Conservation (phyloP, 2,329 filamentous ascomycete species). For the Microcyclosporella mali region DNA sequence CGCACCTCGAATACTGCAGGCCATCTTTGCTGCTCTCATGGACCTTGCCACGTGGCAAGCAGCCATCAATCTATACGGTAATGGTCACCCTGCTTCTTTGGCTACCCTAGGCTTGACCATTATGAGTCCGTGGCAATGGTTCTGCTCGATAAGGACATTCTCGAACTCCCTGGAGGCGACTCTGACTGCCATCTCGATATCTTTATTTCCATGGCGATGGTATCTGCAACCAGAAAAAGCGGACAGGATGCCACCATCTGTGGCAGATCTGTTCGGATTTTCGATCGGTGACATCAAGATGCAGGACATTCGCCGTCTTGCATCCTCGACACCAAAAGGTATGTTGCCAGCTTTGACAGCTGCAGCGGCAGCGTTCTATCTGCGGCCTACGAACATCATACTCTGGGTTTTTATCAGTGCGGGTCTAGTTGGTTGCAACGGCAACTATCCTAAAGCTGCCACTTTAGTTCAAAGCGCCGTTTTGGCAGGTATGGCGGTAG, state of each 20-base stretch:
- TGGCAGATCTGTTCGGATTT: background rate
- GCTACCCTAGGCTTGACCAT: conserved; percentile 64
- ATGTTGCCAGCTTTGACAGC: conserved; percentile 49
- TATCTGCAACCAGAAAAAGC: conserved; percentile 13
- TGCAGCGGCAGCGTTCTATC: conserved; percentile 73
- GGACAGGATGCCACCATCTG: conserved; percentile 1
- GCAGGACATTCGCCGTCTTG: background rate
- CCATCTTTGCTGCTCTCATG: conserved; percentile 65
- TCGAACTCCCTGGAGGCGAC: conserved; percentile 93
- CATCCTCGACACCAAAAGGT: background rate
- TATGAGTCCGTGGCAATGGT: conserved; percentile 91
- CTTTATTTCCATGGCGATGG: conserved; percentile 75
- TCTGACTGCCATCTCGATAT: conserved; percentile 71
- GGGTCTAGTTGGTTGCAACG: conserved; percentile 45
- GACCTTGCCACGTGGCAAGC: conserved; percentile 89
- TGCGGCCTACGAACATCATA: conserved; percentile 83
- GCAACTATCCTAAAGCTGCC: conserved; percentile 24
- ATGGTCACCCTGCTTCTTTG: conserved; percentile 56
- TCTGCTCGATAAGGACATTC: conserved; percentile 84
- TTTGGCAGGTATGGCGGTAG: conserved; percentile 63
- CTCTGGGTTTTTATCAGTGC: conserved; percentile 69
- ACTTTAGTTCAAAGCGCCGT: conserved; percentile 47
- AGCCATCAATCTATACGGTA: conserved; percentile 66
- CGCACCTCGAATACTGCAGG: conserved; percentile 70
- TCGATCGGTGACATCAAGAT: background rate